phyloP scores from a whole-genome alignment of 78 protist genomes.

The Dictyostelium purpureum region DNA sequence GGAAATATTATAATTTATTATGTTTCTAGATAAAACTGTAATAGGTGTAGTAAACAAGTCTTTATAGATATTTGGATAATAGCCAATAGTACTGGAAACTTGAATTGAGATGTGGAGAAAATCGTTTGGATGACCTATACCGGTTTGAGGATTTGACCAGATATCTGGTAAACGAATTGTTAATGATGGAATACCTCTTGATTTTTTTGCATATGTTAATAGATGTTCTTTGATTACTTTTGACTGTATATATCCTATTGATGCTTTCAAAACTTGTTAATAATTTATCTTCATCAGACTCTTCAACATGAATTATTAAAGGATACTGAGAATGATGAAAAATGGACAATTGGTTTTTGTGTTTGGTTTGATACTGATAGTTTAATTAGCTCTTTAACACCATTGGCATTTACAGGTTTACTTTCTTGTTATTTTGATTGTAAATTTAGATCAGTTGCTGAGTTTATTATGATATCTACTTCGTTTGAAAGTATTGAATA shows the following conservation, averaged over 20 bases:
- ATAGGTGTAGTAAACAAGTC: background rate
- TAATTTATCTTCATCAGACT: background rate
- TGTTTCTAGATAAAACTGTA: background rate
- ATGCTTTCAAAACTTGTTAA: background rate
- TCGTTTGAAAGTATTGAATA: background rate
- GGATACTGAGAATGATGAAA: conserved; percentile 34
- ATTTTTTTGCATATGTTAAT: background rate
- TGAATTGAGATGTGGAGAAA: background rate
- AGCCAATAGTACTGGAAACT: background rate
- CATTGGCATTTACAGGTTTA: background rate
- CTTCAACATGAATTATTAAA: background rate
- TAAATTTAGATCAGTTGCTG: conserved; percentile 32
- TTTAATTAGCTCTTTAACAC: conserved; percentile 2
- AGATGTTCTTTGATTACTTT: conserved; percentile 22
- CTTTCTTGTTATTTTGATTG: background rate
- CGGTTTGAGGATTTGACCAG: background rate
- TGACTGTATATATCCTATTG: conserved; percentile 33
- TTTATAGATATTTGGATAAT: background rate
- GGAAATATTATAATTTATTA: too few relatives aligned
- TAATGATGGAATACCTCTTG: background rate
- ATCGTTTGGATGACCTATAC: background rate
- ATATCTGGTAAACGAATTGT: background rate
- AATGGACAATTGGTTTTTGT: background rate
- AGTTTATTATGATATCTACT: conserved; percentile 22
- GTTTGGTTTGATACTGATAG: background rate